Conservation (phyloP, 1,284 basidiomycete species). For the Pseudozyma flocculosa region DNA sequence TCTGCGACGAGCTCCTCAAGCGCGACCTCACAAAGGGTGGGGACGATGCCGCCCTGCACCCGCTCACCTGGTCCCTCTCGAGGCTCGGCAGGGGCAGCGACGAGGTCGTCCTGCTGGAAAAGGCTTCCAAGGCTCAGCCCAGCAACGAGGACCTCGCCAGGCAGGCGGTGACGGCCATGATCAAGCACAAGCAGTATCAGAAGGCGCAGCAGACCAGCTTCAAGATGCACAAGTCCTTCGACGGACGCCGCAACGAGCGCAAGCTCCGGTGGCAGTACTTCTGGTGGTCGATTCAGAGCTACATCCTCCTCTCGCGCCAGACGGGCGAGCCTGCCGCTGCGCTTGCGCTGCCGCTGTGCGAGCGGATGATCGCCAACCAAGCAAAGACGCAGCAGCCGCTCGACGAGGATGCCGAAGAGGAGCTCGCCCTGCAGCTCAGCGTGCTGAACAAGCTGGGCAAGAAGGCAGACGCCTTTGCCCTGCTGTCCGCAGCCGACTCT, state of each 20-base stretch:
- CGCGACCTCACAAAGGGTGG: conserved; percentile 62
- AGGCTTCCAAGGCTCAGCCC: conserved; percentile 65
- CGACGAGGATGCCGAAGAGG: conserved; percentile 70
- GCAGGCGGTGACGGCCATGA: conserved; percentile 71
- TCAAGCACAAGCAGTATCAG: conserved; percentile 34
- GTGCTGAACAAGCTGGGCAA: conserved; percentile 68
- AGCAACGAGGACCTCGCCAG: conserved; percentile 75
- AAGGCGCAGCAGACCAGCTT: conserved; percentile 51
- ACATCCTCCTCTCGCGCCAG: conserved; percentile 65
- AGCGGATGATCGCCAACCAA: conserved; percentile 66
- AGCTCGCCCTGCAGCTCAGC: conserved; percentile 71
- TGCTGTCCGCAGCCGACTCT: conserved; percentile 63
- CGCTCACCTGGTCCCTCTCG: conserved; percentile 76
- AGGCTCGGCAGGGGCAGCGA: conserved; percentile 70
- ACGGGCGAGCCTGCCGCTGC: conserved; percentile 59
- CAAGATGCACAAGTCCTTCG: conserved; percentile 30
- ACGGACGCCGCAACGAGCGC: conserved; percentile 72
- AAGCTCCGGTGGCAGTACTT: conserved; percentile 81
- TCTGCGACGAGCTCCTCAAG: conserved; percentile 78
- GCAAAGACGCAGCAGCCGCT: conserved; percentile 72
- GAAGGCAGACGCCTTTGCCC: conserved; percentile 63
- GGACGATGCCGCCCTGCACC: conserved; percentile 64
- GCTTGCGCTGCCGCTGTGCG: conserved; percentile 68
- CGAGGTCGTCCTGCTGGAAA: conserved; percentile 50
- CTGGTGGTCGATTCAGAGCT: conserved; percentile 78